A percentile compares a stretch with the other conserved stretches of the same genome.
Evolutionary conservation across 2,329 filamentous ascomycete species (phyloP).

Genomic region (Colletotrichum viniferum): DNA sequence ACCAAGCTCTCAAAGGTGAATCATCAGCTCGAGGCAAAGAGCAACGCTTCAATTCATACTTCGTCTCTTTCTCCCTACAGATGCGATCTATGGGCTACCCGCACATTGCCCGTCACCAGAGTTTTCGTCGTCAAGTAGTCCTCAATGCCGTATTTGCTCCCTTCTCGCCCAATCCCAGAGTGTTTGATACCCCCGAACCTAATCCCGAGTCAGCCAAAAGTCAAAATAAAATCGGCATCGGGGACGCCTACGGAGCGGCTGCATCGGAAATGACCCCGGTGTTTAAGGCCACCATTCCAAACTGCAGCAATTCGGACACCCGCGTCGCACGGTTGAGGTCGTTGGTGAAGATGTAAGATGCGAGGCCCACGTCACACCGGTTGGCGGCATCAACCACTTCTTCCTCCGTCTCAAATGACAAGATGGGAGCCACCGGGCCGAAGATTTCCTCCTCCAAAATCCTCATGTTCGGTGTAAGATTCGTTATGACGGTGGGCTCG

Average conservation of each 20-base stretch:
- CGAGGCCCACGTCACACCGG: slow-evolving; percentile 81
- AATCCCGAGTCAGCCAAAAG: neutral
- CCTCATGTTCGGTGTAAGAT: slow-evolving; percentile 85
- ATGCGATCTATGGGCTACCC: neutral
- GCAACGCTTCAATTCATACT: neutral
- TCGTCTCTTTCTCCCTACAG: neutral
- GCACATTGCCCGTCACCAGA: neutral
- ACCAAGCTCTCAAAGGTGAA: neutral
- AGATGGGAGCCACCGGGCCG: slow-evolving; percentile 88
- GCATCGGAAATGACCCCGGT: slow-evolving; percentile 69
- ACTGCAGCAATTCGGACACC: slow-evolving; percentile 74
- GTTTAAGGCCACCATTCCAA: slow-evolving; percentile 88
- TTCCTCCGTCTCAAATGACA: slow-evolving; percentile 85
- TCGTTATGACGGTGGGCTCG: slow-evolving; percentile 85
- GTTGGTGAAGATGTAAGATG: slow-evolving; percentile 88
- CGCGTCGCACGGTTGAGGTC: slow-evolving; percentile 64
- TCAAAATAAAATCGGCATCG: neutral
- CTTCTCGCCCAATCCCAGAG: slow-evolving; percentile 81
- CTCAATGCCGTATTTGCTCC: slow-evolving; percentile 75
- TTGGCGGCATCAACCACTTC: slow-evolving; percentile 90
- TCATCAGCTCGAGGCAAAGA: neutral
- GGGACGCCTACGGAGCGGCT: slow-evolving; percentile 44
- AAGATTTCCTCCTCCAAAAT: slow-evolving; percentile 92
- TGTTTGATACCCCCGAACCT: slow-evolving; percentile 81
- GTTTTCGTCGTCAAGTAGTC: slow-evolving; percentile 79